phyloP scores from a whole-genome alignment of 371 early-diverging fungal genomes.

The Agmasoma carcini region DNA sequence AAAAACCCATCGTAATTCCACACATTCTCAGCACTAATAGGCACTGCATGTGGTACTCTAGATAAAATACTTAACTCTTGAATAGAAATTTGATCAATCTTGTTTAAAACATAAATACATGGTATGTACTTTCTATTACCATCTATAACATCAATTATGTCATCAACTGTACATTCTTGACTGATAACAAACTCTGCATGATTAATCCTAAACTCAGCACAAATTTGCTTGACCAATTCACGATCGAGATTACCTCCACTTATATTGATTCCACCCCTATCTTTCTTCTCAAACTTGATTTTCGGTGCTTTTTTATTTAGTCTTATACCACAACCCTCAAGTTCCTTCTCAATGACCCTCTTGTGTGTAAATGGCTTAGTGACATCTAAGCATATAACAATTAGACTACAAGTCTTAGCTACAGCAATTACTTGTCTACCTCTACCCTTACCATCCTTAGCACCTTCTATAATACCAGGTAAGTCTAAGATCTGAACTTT shows the following conservation, averaged over 20 bases:
- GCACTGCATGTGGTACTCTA: constrained; percentile 89
- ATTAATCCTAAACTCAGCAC: constrained; percentile 86
- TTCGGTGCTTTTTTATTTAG: constrained; percentile 76
- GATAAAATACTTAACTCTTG: constrained; percentile 78
- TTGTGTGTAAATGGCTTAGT: constrained; percentile 76
- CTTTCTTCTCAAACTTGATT: constrained; percentile 73
- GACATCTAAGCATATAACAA: constrained; percentile 92
- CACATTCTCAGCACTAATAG: constrained; percentile 82
- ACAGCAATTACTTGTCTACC: constrained; percentile 83
- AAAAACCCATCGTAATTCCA: constrained; percentile 97
- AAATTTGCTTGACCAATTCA: constrained; percentile 72
- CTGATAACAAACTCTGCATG: constrained; percentile 89
- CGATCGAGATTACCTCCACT: constrained; percentile 73
- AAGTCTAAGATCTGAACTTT: constrained; percentile 73
- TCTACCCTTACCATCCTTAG: constrained; percentile 94
- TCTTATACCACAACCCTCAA: constrained; percentile 90
- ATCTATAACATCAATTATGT: constrained; percentile 90
- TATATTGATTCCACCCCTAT: constrained; percentile 86
- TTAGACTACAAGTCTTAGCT: constrained; percentile 83
- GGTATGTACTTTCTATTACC: constrained; percentile 82
- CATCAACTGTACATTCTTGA: constrained; percentile 71
- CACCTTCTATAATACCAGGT: constrained; percentile 97
- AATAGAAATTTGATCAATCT: constrained; percentile 86
- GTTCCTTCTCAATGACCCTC: constrained; percentile 74
- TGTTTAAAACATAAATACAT: constrained; percentile 89